Evolutionary conservation across 2,329 filamentous ascomycete genomes (phyloP), one percentile per base, ranked within the genome.

Genomic region (Trichophyton benhamiae): DNA sequence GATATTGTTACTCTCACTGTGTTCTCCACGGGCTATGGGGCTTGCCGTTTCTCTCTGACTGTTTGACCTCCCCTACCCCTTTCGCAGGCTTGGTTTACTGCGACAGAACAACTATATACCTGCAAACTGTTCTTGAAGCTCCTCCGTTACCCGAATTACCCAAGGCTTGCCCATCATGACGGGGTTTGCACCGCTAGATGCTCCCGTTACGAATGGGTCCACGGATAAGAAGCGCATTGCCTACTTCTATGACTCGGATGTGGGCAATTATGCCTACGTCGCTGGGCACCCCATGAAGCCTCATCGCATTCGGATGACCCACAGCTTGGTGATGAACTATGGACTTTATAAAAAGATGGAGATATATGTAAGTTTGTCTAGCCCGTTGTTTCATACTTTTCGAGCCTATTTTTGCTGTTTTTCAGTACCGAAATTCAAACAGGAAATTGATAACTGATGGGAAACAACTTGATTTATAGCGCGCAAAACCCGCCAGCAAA

Each of bases 171-270:
- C 36, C 58, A 73, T 62, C 46, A 83, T 84, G 81, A 75, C 80
- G 65, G 74, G 77, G 55, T 78, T 76, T 70, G 80, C 75, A 67
- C 83, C 79, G 63, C 75, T 83, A 66, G 84, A 83, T 71, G 73
- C 76, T 66, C 76, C 76, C 65, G 77, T 75, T 62, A 67, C 74
- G 27, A 81, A 82, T 72, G 78, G 78, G 60, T 70, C 77, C 53
- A 77, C 76, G 27, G 77, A 75, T 67, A 82, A 82, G 72, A 95
- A 94, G 77, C 90, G 92, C 72, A 89, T 97, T 62, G 92, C 92
- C 61, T 97, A 97, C 78, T 97, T 97, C 76, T 97, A 97, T 81
- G 92, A 97, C 72, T 95, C 89, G 2, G 92, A 97, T 77, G 94
- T 97, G 72, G 92, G 92, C 66, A 97, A 97, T 76, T 97, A 96